phyloP scores from a whole-genome alignment of 495 filamentous ascomycete genomes.

The Hypoxylon intermedium region DNA sequence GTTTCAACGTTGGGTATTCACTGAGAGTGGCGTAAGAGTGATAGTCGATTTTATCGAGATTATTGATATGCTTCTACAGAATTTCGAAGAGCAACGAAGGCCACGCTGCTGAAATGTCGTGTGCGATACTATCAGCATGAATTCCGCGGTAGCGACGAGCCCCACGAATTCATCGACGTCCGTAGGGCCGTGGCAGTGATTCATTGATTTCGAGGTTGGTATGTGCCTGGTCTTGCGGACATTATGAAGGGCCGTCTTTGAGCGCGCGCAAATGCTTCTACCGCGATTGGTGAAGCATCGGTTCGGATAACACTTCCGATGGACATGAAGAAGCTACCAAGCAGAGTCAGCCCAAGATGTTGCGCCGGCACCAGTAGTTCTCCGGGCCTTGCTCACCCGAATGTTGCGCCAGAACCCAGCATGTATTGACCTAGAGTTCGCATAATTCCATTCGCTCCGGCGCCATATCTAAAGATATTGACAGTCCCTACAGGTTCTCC shows the following conservation, averaged over 20 bases:
- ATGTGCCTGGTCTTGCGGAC: slow-evolving; percentile 55
- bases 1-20: slow-evolving; percentile 2
- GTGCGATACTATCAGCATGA: background rate
- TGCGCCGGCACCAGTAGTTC: background rate
- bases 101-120: background rate
- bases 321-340: slow-evolving; percentile 92
- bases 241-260: slow-evolving; percentile 69
- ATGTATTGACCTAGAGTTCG: slow-evolving; percentile 95
- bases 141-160: background rate
- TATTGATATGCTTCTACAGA: background rate
- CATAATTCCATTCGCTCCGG: slow-evolving; percentile 91
- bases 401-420: slow-evolving; percentile 94
- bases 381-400: slow-evolving; percentile 71
- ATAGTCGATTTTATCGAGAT: slow-evolving; percentile 2
- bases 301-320: slow-evolving; percentile 95
- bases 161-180: too few species aligned
- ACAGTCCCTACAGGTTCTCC: slow-evolving; percentile 69
- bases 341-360: slow-evolving; percentile 18
- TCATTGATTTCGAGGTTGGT: slow-evolving; percentile 44
- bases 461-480: slow-evolving; percentile 92
- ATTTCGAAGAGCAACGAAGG: background rate
- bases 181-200: background rate
- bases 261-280: slow-evolving; percentile 67
- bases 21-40: too few species aligned
- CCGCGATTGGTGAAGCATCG: slow-evolving; percentile 68